Percentiles rank a stretch among this genome's conserved stretches.
Conservation (phyloP, 345 rosid species). For the Dovyalis caffra region DNA sequence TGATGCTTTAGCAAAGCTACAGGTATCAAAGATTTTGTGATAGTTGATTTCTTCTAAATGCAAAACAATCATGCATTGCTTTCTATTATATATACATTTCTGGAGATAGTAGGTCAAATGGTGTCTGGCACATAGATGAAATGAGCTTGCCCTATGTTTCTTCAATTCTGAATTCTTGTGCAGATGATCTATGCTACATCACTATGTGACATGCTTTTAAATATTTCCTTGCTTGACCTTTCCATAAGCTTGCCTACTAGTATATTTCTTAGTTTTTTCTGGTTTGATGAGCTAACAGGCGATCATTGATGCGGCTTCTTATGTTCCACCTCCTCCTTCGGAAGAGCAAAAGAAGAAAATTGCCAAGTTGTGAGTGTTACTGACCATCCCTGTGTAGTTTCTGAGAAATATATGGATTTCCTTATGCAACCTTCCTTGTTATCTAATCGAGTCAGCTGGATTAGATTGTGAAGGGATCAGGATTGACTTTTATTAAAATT, state of each 20-base stretch:
- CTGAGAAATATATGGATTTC: neutral
- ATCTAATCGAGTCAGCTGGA: neutral
- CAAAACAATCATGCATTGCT: neutral
- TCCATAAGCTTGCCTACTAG: neutral
- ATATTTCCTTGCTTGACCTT: neutral
- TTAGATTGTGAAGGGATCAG: neutral
- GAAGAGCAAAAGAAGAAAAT: conserved; percentile 97
- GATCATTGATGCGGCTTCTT: conserved; percentile 85
- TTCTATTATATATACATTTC: neutral
- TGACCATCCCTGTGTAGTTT: neutral
- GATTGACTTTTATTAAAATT: neutral
- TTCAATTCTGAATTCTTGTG: neutral
- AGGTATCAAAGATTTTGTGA: conserved; percentile 44
- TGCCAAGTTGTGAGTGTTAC: conserved; percentile 56
- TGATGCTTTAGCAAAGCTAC: conserved; percentile 82
- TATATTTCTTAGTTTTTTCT: neutral
- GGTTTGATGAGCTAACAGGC: conserved; percentile 44
- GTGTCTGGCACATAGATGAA: neutral
- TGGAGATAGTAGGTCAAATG: neutral
- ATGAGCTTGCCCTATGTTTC: neutral
- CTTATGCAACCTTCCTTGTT: neutral
- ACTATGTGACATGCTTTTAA: neutral
- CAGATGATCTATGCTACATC: neutral
- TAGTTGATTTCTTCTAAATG: neutral
- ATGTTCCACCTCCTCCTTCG: conserved; percentile 95